A percentile compares a stretch with the other conserved stretches of the same genome.
phyloP scores from a whole-genome alignment of 257 asterid genomes.

The Jacaranda copaia region DNA sequence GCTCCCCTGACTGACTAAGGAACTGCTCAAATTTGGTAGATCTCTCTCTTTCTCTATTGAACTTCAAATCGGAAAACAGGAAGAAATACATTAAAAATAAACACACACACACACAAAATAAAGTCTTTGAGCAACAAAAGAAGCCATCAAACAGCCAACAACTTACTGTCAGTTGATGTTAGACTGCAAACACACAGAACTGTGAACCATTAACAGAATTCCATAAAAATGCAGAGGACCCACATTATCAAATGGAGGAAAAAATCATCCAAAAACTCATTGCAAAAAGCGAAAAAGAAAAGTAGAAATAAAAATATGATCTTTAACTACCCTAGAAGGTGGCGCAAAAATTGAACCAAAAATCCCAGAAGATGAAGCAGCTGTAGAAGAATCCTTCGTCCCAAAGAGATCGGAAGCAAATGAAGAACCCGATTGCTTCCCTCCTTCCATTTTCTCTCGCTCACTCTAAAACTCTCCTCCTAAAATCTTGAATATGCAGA shows the following conservation, averaged over 20 bases:
- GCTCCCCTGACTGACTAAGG: no score
- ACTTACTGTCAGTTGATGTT: background rate
- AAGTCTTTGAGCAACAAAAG: slow-evolving; percentile 7
- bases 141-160: background rate
- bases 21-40: no score
- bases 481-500: slow-evolving; percentile 1
- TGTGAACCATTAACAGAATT: background rate
- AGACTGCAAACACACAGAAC: slow-evolving; percentile 5
- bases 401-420: slow-evolving; percentile 74
- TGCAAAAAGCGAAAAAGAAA: background rate
- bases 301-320: background rate
- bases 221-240: background rate
- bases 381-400: slow-evolving; percentile 49
- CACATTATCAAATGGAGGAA: slow-evolving; percentile 17
- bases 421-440: slow-evolving; percentile 55
- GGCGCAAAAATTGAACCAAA: slow-evolving; percentile 64
- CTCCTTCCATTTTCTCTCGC: slow-evolving; percentile 52
- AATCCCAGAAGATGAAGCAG: slow-evolving; percentile 52
- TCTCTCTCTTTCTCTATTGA: background rate
- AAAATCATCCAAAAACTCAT: background rate
- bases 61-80: background rate
- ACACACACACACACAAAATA: background rate
- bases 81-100: background rate
- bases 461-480: background rate
- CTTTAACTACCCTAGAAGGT: slow-evolving; percentile 49